Evolutionary conservation across 352 stramenopile species (phyloP).

Genomic region (Pythium vanterpoolii): DNA sequence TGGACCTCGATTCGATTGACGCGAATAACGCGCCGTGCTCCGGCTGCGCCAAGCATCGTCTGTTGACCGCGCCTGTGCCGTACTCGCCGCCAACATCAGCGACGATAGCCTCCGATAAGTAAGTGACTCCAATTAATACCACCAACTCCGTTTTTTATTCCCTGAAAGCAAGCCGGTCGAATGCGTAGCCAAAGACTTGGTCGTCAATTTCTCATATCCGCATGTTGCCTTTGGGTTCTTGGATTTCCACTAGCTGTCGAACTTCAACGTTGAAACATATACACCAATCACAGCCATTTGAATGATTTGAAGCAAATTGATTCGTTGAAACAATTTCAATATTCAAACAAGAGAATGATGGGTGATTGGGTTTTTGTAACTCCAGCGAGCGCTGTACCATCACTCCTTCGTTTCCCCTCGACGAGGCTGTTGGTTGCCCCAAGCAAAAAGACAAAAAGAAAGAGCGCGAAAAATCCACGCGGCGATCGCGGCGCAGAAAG

Average conservation of each 20-base stretch:
- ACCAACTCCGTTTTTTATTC: not conserved
- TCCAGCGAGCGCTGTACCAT: conserved; percentile 10
- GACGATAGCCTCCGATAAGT: not conserved
- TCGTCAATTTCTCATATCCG: not conserved
- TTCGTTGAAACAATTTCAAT: conserved; percentile 6
- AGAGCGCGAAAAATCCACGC: conserved; percentile 25
- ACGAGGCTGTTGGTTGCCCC: conserved; percentile 23
- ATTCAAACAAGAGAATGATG: conserved; percentile 1
- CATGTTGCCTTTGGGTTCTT: not conserved
- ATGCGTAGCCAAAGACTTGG: no score
- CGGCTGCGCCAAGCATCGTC: not conserved
- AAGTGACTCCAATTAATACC: not conserved
- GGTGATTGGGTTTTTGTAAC: conserved; percentile 25
- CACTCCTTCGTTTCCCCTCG: conserved; percentile 15
- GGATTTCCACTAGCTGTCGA: not conserved
- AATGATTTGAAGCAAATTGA: not conserved
- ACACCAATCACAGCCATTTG: not conserved
- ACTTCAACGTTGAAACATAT: conserved; percentile 15
- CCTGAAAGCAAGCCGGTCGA: no score
- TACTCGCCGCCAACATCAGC: not conserved
- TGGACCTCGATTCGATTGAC: not conserved
- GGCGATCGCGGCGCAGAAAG: not conserved
- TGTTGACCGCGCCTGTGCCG: not conserved
- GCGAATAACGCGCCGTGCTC: conserved; percentile 2
- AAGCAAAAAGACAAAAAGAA: conserved; percentile 26